Conservation (phyloP, 2,329 filamentous ascomycete species). For the Trichoderma semiorbis region DNA sequence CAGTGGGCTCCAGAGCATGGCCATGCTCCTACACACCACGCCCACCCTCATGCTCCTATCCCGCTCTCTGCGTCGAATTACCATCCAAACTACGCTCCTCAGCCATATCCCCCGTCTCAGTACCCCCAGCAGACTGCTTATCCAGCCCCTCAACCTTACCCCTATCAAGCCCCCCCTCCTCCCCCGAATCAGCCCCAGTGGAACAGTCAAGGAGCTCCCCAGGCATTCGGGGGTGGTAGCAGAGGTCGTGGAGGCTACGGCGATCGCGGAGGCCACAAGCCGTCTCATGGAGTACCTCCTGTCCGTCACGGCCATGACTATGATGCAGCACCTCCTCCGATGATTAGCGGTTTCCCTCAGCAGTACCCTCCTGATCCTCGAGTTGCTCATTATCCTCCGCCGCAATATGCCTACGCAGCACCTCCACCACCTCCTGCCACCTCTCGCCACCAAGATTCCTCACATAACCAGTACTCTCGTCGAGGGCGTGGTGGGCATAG, state of each 20-base stretch:
- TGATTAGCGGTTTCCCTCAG: conserved; percentile 37
- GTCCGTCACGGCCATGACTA: conserved; percentile 36
- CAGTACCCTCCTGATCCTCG: conserved; percentile 42
- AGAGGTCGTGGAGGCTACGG: conserved; percentile 40
- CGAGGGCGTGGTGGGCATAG: conserved; percentile 32
- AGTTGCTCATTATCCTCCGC: conserved; percentile 34
- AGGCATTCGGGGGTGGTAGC: conserved; percentile 32
- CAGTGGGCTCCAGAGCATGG: conserved; percentile 42
- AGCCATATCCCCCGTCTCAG: conserved; percentile 45
- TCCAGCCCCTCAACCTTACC: conserved; percentile 38
- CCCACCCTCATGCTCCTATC: conserved; percentile 44
- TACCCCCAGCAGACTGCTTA: conserved; percentile 46
- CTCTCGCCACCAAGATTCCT: conserved; percentile 33
- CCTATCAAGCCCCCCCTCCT: conserved; percentile 36
- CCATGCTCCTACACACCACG: conserved; percentile 35
- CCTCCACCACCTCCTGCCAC: conserved; percentile 36
- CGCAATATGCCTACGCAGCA: conserved; percentile 38
- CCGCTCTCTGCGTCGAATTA: conserved; percentile 54
- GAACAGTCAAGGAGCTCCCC: conserved; percentile 33
- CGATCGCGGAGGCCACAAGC: conserved; percentile 42
- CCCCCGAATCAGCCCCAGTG: conserved; percentile 36
- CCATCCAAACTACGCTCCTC: conserved; percentile 57
- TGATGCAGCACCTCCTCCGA: conserved; percentile 31
- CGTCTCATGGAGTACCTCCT: conserved; percentile 27
- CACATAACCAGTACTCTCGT: conserved; percentile 35